These are phyloP conservation scores for Aspergillus pseudoviridinutans DNA, from an alignment of 2,329 filamentous ascomycete species.

Conservation along the genomic window DNA sequence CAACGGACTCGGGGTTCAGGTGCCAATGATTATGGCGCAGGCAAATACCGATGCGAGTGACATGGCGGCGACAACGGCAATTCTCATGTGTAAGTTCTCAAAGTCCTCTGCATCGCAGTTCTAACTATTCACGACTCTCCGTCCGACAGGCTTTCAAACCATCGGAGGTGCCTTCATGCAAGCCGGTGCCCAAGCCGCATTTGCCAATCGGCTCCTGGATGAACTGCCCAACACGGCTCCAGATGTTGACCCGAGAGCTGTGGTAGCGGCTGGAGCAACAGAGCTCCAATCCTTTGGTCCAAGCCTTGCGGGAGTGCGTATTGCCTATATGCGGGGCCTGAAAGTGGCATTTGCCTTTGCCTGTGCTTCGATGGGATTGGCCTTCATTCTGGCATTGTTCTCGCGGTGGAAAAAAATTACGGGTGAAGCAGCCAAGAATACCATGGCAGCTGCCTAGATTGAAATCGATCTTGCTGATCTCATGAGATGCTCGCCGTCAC, in stretches of 20 bases:
- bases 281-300: slow-evolving; percentile 24
- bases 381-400: neutral
- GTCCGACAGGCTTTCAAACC: slow-evolving; percentile 22
- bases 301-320: slow-evolving; percentile 22
- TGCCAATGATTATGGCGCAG: slow-evolving; percentile 23
- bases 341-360: slow-evolving; percentile 10
- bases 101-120: neutral
- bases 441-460: neutral
- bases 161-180: slow-evolving; percentile 31
- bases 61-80: slow-evolving; percentile 18
- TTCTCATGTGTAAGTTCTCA: slow-evolving; percentile 15
- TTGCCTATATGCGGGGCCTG: slow-evolving; percentile 31
- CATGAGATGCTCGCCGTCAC: no score
- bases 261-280: slow-evolving; percentile 29
- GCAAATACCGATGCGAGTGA: slow-evolving; percentile 18
- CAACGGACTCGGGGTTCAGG: slow-evolving; percentile 19
- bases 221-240: slow-evolving; percentile 21
- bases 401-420: neutral
- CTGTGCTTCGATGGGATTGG: neutral
- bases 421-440: neutral
- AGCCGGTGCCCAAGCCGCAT: slow-evolving; percentile 29
- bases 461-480: no score
- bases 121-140: neutral
- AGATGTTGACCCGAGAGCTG: slow-evolving; percentile 18
- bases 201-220: slow-evolving; percentile 29